Conservation (phyloP, 352 stramenopile genomes). For the Phytophthora uliginosa region DNA sequence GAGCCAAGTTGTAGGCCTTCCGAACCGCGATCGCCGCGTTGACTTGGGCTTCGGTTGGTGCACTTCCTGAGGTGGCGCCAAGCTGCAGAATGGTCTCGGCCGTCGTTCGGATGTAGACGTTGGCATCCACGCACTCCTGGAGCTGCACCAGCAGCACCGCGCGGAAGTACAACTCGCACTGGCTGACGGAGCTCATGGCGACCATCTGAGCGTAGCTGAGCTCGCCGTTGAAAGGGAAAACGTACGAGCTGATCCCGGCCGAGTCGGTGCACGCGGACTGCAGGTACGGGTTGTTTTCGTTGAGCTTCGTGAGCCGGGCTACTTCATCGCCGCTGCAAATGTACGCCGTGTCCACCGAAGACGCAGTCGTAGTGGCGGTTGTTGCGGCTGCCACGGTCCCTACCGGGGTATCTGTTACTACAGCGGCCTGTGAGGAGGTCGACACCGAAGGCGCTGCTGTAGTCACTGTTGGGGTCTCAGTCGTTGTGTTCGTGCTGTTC, state of each 20-base stretch:
- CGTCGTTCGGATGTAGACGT: slow-evolving; percentile 43
- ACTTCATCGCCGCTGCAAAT: slow-evolving; percentile 46
- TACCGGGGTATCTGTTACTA: slow-evolving; percentile 16
- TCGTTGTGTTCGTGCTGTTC: slow-evolving; percentile 32
- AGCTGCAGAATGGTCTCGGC: slow-evolving; percentile 43
- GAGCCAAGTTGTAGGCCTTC: slow-evolving; percentile 37
- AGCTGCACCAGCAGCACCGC: slow-evolving; percentile 42
- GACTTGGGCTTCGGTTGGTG: slow-evolving; percentile 36
- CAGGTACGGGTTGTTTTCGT: slow-evolving; percentile 43
- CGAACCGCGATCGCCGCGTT: slow-evolving; percentile 35
- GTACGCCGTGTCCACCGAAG: slow-evolving; percentile 27
- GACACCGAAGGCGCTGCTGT: slow-evolving; percentile 12
- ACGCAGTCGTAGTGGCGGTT: background rate
- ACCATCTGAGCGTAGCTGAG: slow-evolving; percentile 42
- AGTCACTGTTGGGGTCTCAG: slow-evolving; percentile 23
- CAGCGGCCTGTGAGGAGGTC: slow-evolving; percentile 3
- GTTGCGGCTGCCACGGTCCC: slow-evolving; percentile 25
- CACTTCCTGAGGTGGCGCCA: slow-evolving; percentile 14
- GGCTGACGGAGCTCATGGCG: slow-evolving; percentile 30
- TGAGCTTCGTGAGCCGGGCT: slow-evolving; percentile 35
- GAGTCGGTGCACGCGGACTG: slow-evolving; percentile 27
- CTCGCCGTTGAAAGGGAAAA: slow-evolving; percentile 44
- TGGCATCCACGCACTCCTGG: slow-evolving; percentile 41
- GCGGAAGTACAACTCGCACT: slow-evolving; percentile 40
- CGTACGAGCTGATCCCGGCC: slow-evolving; percentile 34